Conservation (phyloP, 2,329 filamentous ascomycete genomes). For the Diaporthe citrichinensis region DNA sequence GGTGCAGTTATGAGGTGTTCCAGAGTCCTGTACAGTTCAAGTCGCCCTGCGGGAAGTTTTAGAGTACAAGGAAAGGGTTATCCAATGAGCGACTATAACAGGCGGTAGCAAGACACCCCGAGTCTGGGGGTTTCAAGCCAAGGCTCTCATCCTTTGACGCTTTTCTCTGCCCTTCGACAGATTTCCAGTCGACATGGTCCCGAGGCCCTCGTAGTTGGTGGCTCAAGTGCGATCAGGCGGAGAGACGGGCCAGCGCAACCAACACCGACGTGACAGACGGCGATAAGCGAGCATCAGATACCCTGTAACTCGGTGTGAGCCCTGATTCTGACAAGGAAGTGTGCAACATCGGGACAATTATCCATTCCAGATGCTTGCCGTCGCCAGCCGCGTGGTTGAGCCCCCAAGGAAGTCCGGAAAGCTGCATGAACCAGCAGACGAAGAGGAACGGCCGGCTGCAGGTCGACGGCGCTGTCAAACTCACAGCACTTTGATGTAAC, state of each 20-base stretch:
- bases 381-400: conserved; percentile 5
- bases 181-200: not conserved
- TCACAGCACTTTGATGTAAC: conserved; percentile 8
- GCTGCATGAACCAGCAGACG: conserved; percentile 19
- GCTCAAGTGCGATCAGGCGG: not conserved
- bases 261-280: too few species aligned
- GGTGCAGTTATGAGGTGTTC: not conserved
- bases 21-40: too few species aligned
- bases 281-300: too few species aligned
- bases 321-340: not conserved
- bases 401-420: not conserved
- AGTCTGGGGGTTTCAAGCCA: not conserved
- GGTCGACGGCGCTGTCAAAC: conserved; percentile 15
- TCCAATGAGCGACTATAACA: not conserved
- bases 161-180: not conserved
- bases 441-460: conserved; percentile 7
- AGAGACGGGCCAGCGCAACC: not conserved
- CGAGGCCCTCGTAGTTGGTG: not conserved
- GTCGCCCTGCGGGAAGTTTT: not conserved
- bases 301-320: not conserved
- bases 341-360: too few species aligned
- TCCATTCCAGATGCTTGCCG: not conserved
- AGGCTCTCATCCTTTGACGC: not conserved
- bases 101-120: too few species aligned
- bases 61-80: not conserved